Evolutionary conservation across 2,329 filamentous ascomycete genomes (phyloP).

Genomic region (Fusarium keratoplasticum): DNA sequence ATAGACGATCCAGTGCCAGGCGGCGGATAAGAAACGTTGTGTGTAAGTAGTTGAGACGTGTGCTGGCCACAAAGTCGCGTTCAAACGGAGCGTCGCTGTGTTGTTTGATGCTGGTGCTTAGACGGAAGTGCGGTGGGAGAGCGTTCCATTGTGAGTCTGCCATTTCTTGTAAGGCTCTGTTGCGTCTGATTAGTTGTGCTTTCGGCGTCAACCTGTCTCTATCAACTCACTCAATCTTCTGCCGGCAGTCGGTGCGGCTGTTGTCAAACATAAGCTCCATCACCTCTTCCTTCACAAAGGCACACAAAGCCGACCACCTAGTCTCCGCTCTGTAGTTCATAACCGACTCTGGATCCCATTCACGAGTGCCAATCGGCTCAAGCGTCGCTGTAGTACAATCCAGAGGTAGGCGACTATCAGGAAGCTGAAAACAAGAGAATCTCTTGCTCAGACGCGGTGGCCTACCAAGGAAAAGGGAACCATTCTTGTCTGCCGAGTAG

Average conservation of each 20-base stretch:
- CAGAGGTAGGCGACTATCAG: not conserved
- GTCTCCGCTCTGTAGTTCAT: not conserved
- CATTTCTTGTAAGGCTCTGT: not conserved
- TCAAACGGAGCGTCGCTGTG: not conserved
- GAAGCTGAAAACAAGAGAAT: not conserved
- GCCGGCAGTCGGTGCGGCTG: not conserved
- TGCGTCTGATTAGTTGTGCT: not conserved
- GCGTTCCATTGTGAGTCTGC: not conserved
- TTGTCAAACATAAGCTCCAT: not conserved
- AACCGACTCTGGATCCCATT: not conserved
- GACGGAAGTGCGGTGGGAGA: not conserved
- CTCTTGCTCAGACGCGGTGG: not conserved
- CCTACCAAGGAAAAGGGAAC: not conserved
- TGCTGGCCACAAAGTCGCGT: not conserved
- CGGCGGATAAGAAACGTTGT: not conserved
- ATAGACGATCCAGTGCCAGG: not conserved
- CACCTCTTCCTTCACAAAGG: not conserved
- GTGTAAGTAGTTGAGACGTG: not conserved
- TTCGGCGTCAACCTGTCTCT: rapidly evolving
- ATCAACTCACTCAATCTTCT: not conserved
- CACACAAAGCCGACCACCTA: not conserved
- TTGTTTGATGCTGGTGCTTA: not conserved
- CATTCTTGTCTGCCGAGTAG: not conserved
- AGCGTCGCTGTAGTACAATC: not conserved
- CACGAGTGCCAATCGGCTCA: not conserved